phyloP scores from a whole-genome alignment of 2,329 filamentous ascomycete genomes.

The Talaromyces sp. region DNA sequence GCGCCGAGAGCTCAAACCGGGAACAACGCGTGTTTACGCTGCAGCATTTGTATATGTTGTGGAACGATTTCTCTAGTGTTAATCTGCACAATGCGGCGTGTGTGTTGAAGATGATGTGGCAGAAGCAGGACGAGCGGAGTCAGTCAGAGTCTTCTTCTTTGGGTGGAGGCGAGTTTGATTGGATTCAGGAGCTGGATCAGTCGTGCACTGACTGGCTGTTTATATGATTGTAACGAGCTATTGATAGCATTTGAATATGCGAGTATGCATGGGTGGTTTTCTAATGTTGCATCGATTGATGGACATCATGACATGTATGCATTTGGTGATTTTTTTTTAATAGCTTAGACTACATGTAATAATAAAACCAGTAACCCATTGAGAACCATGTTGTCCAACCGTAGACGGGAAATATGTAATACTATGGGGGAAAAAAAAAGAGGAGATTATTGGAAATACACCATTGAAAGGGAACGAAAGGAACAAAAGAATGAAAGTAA shows the following conservation, averaged over 20 bases:
- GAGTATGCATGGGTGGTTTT: neutral
- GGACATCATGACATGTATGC: neutral
- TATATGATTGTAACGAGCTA: slow-evolving; percentile 23
- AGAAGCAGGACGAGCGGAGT: slow-evolving; percentile 31
- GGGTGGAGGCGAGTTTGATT: slow-evolving; percentile 25
- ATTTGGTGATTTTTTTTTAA: neutral
- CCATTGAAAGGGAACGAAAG: neutral
- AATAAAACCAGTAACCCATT: neutral
- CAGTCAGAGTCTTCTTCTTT: slow-evolving; percentile 8
- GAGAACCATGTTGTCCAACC: neutral
- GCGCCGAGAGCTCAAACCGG: slow-evolving; percentile 32
- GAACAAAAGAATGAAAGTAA: neutral
- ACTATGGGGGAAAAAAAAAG: neutral
- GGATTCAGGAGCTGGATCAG: slow-evolving; percentile 37
- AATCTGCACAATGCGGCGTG: slow-evolving; percentile 38
- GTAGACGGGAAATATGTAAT: neutral
- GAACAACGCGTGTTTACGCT: slow-evolving; percentile 30
- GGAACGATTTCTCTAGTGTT: slow-evolving; percentile 31
- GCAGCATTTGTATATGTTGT: slow-evolving; percentile 29
- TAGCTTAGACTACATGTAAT: neutral
- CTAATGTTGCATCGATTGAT: neutral
- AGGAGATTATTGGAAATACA: neutral
- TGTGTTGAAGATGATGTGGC: slow-evolving; percentile 38
- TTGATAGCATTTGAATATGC: too few species aligned
- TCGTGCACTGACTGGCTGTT: slow-evolving; percentile 39